Conservation (phyloP, 1,284 basidiomycete genomes). For the Flammula alnicola region DNA sequence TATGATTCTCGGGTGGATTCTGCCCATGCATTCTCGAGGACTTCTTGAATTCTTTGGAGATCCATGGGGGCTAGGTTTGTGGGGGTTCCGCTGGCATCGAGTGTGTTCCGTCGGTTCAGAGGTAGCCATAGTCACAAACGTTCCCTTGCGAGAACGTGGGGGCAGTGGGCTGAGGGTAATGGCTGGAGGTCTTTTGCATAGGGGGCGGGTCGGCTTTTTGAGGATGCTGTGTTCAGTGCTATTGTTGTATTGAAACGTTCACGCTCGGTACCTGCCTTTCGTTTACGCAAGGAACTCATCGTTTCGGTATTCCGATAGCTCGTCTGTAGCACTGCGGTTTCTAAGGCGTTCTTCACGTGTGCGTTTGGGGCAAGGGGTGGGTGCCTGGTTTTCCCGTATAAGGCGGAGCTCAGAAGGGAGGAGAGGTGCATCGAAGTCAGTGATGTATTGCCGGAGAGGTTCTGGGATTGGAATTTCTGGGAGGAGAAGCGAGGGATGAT, state of each 20-base stretch:
- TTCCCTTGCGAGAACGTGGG: constrained; percentile 30
- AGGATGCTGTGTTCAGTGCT: too few relatives aligned
- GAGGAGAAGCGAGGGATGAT: constrained; percentile 32
- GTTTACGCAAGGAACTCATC: too few relatives aligned
- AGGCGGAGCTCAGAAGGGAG: background rate
- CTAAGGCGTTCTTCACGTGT: too few relatives aligned
- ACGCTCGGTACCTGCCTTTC: too few relatives aligned
- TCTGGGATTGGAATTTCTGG: background rate
- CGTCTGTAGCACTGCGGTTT: too few relatives aligned
- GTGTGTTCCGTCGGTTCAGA: background rate
- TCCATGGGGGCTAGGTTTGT: constrained; percentile 8
- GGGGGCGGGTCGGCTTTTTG: too few relatives aligned
- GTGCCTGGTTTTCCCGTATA: too few relatives aligned
- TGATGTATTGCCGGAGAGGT: background rate
- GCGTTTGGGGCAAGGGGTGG: too few relatives aligned
- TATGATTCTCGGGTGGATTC: constrained; percentile 19
- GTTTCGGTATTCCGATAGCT: too few relatives aligned
- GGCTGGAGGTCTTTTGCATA: too few relatives aligned
- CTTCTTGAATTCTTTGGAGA: constrained; percentile 13
- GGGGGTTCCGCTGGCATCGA: background rate
- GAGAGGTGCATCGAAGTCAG: background rate
- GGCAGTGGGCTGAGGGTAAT: constrained; percentile 20
- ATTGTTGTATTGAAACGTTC: too few relatives aligned
- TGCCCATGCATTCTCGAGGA: constrained; percentile 21
- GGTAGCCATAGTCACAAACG: constrained; percentile 29